A percentile compares a stretch with the other conserved stretches of the same genome.
phyloP scores from a whole-genome alignment of 768 basidiomycete species.

The Candolleomyces efflorescens region DNA sequence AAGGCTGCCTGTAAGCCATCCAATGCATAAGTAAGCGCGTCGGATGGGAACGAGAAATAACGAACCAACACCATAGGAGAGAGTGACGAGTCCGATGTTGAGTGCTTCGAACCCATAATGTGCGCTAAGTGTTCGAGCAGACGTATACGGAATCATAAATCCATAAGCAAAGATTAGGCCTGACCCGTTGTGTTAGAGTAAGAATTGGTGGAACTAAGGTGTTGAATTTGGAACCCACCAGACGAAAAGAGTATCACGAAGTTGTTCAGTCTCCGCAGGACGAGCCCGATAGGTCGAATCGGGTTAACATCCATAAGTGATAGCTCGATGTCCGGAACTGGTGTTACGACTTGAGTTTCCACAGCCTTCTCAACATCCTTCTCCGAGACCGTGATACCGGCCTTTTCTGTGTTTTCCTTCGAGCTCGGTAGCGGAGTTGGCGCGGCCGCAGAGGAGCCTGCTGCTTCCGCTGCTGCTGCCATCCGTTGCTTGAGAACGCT shows the following conservation, averaged over 20 bases:
- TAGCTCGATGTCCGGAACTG: slow-evolving; percentile 36
- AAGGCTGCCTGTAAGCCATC: slow-evolving; percentile 26
- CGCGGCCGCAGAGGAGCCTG: neutral
- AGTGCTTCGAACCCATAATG: slow-evolving; percentile 67
- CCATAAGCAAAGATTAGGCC: slow-evolving; percentile 69
- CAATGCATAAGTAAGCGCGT: no score
- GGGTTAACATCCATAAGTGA: slow-evolving; percentile 75
- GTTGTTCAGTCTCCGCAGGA: slow-evolving; percentile 65
- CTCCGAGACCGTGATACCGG: slow-evolving; percentile 7
- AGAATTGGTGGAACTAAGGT: neutral
- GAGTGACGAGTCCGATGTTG: slow-evolving; percentile 69
- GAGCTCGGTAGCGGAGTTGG: neutral
- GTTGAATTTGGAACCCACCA: slow-evolving; percentile 36
- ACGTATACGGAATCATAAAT: slow-evolving; percentile 72
- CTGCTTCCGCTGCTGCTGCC: slow-evolving; percentile 7
- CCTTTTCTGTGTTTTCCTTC: neutral
- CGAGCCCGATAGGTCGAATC: slow-evolving; percentile 52
- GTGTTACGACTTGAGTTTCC: slow-evolving; percentile 12
- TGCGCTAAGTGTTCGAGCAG: slow-evolving; percentile 60
- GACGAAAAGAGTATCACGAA: slow-evolving; percentile 60
- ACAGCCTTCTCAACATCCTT: slow-evolving; percentile 22
- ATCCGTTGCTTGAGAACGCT: slow-evolving; percentile 47
- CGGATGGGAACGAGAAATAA: no score
- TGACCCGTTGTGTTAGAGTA: slow-evolving; percentile 18
- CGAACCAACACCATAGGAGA: slow-evolving; percentile 68